These are phyloP conservation scores for Saitozyma sp. DNA, from an alignment of 768 basidiomycete species.

Conservation along the genomic window DNA sequence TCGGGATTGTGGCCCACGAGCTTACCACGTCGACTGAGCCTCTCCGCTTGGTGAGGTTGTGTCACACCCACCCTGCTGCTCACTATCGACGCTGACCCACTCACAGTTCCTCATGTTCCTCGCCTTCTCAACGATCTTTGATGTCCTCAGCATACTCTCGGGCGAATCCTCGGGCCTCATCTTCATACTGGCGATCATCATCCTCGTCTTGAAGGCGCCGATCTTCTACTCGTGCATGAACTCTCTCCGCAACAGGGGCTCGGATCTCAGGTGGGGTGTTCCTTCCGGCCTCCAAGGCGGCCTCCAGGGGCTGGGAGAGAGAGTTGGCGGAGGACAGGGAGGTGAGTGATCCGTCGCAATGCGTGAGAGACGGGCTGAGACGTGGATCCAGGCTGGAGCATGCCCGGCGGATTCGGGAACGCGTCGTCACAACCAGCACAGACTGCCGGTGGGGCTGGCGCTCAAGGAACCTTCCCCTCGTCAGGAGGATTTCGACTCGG, in stretches of 20 bases:
- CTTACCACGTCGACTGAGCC: conserved; percentile 22
- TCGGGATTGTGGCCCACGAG: conserved; percentile 42
- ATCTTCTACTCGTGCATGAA: conserved; percentile 29
- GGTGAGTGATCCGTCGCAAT: conserved; percentile 8
- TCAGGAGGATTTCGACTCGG: conserved; percentile 46
- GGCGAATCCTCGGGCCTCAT: conserved; percentile 18
- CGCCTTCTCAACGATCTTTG: conserved; percentile 34
- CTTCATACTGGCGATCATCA: conserved; percentile 23
- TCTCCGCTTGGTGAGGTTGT: neutral
- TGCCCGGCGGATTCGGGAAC: conserved; percentile 33
- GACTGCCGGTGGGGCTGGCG: neutral
- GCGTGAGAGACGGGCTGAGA: conserved; percentile 6
- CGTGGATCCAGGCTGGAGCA: conserved; percentile 27
- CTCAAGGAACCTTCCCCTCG: conserved; percentile 26
- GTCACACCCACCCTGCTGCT: too few relatives aligned
- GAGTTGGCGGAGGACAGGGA: conserved; percentile 3
- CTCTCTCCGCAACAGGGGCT: conserved; percentile 10
- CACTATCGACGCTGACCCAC: conserved; percentile 3
- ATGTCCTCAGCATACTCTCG: conserved; percentile 31
- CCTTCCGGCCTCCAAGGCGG: conserved; percentile 7
- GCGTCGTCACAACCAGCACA: neutral
- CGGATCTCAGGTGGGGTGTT: conserved; percentile 10
- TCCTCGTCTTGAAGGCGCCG: conserved; percentile 37
- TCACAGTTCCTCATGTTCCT: conserved; percentile 34
- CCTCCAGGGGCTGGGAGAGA: conserved; percentile 15